Evolutionary conservation across 371 early-diverging fungal species (phyloP).

Genomic region (Apophysomyces variabilis): DNA sequence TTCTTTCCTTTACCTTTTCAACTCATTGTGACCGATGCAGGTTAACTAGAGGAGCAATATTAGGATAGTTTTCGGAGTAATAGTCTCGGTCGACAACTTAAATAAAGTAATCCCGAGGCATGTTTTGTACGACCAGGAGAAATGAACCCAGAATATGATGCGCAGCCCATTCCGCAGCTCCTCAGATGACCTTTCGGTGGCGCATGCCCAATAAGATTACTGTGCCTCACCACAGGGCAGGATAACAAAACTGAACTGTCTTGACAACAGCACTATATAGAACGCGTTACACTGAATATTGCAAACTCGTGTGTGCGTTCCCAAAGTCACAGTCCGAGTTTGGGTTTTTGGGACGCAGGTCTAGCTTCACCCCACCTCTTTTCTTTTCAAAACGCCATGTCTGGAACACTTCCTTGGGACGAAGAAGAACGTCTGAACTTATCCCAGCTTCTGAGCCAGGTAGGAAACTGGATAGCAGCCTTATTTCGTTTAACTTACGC

Average conservation of each 20-base stretch:
- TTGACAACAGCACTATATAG: neutral
- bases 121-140: neutral
- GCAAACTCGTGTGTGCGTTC: too few species aligned
- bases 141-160: neutral
- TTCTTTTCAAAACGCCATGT: neutral
- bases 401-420: constrained; percentile 17
- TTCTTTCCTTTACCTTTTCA: neutral
- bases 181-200: constrained; percentile 4
- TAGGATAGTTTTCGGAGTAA: neutral
- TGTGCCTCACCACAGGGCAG: neutral
- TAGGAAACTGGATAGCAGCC: neutral
- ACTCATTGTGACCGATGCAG: neutral
- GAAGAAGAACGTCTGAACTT: constrained; percentile 21
- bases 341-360: neutral
- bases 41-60: neutral
- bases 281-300: neutral
- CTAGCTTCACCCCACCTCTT: neutral
- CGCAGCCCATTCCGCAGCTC: neutral
- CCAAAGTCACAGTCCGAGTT: neutral
- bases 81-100: neutral
- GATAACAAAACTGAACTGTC: neutral
- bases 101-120: neutral
- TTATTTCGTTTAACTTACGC: neutral
- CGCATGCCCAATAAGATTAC: constrained; percentile 1
- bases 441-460: constrained; percentile 18